Base-by-base conservation (phyloP, 129 eudicot genomes). In the Helianthus annuus region DNA sequence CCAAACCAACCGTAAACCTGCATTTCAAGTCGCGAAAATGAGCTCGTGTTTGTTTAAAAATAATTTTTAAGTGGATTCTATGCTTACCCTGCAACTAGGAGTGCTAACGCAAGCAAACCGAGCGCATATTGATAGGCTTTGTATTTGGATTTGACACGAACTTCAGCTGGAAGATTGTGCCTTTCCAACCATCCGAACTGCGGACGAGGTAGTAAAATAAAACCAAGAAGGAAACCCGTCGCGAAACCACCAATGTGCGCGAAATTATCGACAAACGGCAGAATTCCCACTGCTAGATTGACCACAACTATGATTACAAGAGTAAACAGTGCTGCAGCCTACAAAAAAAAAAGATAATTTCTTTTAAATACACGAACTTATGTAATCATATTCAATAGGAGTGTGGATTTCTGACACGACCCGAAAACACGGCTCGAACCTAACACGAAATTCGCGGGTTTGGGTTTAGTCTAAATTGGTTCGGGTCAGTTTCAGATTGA, bases 211-310 rank as follows among this genome's bases (percentile, higher is more conserved):
- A 90, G 95, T 36, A 87, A 79, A 54, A 90, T 57, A 58, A 90
- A 90, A 27, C 95, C 97, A 1, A 87, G 86, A 42, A 90, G 89
- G 68, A 87, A 85, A 11, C 97, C 97, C 16, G 91, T 75, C 71
- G 87, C 64, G 75, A 90, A 90, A 61, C 97, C 97, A 52, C 97
- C 95, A 32, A 87, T 87, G 53, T 90, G 91, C 10, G 97, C 91
- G 24, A 83, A 87, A 64, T 90, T 90, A 68, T 87, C 88, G 1
- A 90, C 93, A 64, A 82, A 86, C 16, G 93, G 96, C 36, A 90
- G 76, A 72, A 87, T 80, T 62, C 97, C 97, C 73, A 90, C 89
- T 0, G 84, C 95, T 64, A 90, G 77, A 32, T 90, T 90, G 11
- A 90, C 78, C 46, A 82, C 69, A 14, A 90, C 71, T 10, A 90